Evolutionary conservation across 306 rosid species (phyloP).

Genomic region (Pachyrhizus erosus): DNA sequence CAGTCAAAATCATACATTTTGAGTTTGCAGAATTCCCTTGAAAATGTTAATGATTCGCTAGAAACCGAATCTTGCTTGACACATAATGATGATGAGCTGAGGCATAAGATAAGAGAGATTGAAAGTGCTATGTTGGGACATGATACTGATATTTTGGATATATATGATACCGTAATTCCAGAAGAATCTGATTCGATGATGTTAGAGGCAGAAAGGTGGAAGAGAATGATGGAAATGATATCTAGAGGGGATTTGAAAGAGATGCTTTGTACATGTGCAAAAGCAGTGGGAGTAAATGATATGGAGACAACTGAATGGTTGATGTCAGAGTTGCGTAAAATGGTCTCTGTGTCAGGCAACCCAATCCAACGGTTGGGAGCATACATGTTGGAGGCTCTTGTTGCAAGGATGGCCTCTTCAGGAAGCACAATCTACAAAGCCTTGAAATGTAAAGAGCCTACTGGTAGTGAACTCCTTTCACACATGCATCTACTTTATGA

Average conservation of each 20-base stretch:
- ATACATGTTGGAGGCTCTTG: constrained; percentile 84
- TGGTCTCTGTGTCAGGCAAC: constrained; percentile 82
- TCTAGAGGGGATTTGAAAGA: constrained; percentile 73
- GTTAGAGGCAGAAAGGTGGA: constrained; percentile 64
- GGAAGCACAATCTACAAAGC: constrained; percentile 83
- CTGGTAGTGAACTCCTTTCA: constrained; percentile 70
- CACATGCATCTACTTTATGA: constrained; percentile 85
- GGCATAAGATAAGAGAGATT: constrained; percentile 82
- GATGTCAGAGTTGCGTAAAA: constrained; percentile 64
- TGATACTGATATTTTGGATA: constrained; percentile 59
- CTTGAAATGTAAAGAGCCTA: constrained; percentile 85
- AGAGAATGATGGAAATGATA: constrained; percentile 61
- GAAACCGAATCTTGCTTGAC: constrained; percentile 61
- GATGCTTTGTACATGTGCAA: constrained; percentile 78
- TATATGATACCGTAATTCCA: constrained; percentile 40
- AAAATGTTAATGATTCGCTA: constrained; percentile 56
- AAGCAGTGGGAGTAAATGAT: constrained; percentile 65
- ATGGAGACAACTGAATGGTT: constrained; percentile 69
- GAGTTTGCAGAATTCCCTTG: constrained; percentile 53
- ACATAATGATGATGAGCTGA: constrained; percentile 61
- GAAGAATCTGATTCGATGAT: constrained; percentile 37
- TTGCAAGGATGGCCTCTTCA: constrained; percentile 81
- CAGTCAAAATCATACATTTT: constrained; percentile 49
- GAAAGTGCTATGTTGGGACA: constrained; percentile 83
- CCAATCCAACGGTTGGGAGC: constrained; percentile 90